Base-by-base conservation (phyloP, 352 stramenopile species). In the Phytophthora litchii region DNA sequence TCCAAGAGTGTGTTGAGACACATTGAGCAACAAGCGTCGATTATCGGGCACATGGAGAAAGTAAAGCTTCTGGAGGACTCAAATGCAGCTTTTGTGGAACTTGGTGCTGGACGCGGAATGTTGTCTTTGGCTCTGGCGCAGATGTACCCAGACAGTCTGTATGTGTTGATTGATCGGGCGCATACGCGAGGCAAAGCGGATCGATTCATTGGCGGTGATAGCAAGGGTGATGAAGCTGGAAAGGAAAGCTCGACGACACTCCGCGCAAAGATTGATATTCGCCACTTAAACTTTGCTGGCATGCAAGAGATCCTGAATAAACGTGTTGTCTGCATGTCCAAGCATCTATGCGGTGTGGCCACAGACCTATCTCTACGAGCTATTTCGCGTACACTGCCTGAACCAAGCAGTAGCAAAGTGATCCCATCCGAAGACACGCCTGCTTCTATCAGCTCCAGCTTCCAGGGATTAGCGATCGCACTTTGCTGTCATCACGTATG, bases 401-500 rank as follows among this genome's bases (percentile, higher is more conserved):
- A 48, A 10, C 9, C 17, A 2, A 34, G 43, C 3, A 50, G 12
- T 36, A 38, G 40, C 17, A 46, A 51, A 3, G 38, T 37, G 17
- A n/a, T 13, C 50, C 23, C 21, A 13, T 37, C 12, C 53, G 38
- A 63, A 50, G 37, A 4, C 20, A 20, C 42, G 3, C 36, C 50
- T 0, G 11, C 27, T 40, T 36, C 51, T 14, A 37, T 78, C n/a
- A 86, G 70, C 29, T 54, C 75, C 10, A 52, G 43, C 25, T 82
- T 89, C 23, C 62, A 78, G 27, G 83, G 83, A 4, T 69, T 93
- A 31, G 78, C 81, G 4, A 76, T 92, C 50, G 85, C 85, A 13
- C 67, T 94, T 19, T 94, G 85, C 62, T 94, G 85, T 44, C 85
- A 94, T 61, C 83, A 94, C 34, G 81, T 80, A 19, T 94, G 85